Percentiles rank a stretch among this genome's conserved stretches.
phyloP scores from a whole-genome alignment of 2,329 filamentous ascomycete genomes.

The Fusarium succisae region DNA sequence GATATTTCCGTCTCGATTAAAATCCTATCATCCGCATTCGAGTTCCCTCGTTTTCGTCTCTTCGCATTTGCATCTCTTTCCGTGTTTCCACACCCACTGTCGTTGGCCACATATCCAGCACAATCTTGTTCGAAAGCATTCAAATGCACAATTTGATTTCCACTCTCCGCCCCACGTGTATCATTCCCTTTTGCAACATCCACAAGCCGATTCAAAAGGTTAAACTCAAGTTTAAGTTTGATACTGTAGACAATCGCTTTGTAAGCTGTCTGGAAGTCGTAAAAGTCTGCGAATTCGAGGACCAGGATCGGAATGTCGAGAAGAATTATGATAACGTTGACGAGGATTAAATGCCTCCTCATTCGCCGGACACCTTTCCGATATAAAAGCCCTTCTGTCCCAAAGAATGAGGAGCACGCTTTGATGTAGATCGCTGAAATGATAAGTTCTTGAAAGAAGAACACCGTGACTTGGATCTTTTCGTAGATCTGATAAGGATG shows the following conservation, averaged over 20 bases:
- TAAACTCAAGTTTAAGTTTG: constrained; percentile 51
- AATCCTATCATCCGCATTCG: not conserved
- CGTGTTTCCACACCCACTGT: accelerated
- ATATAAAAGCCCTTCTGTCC: not conserved
- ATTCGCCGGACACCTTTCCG: constrained; percentile 7
- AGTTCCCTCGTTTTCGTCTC: not conserved
- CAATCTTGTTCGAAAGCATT: not conserved
- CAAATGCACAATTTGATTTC: not conserved
- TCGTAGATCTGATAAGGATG: constrained; percentile 57
- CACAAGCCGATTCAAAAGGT: constrained; percentile 45
- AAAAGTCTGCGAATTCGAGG: constrained; percentile 52
- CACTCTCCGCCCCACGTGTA: not conserved
- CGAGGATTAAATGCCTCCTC: constrained; percentile 51
- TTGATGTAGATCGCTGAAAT: constrained; percentile 62
- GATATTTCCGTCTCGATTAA: not conserved
- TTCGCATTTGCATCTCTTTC: not conserved
- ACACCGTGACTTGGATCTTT: constrained; percentile 64
- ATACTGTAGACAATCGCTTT: constrained; percentile 47
- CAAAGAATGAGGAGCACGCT: constrained; percentile 1
- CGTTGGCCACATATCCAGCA: accelerated
- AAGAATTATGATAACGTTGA: constrained; percentile 54
- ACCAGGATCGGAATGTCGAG: constrained; percentile 48
- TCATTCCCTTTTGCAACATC: constrained; percentile 6
- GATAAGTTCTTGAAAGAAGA: constrained; percentile 64
- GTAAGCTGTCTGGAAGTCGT: constrained; percentile 39